These are phyloP conservation scores for Ascochyta viciae-villosae DNA, from an alignment of 2,329 filamentous ascomycete species.

Conservation along the genomic window DNA sequence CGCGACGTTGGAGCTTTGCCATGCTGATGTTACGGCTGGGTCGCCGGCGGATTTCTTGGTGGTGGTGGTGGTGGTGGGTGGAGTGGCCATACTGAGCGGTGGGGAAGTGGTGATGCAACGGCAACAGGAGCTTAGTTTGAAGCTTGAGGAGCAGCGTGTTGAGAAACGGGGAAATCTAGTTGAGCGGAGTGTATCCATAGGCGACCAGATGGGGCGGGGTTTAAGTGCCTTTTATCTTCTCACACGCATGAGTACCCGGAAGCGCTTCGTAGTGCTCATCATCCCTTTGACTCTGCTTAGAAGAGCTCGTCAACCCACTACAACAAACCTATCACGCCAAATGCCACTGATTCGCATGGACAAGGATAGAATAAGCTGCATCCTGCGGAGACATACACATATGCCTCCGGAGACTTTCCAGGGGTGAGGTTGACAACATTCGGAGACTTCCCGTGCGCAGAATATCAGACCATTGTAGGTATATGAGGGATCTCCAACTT, in stretches of 20 bases:
- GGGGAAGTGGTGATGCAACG: background rate
- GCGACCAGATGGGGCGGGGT: background rate
- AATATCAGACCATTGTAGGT: background rate
- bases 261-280: background rate
- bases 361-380: background rate
- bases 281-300: background rate
- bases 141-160: too few relatives aligned
- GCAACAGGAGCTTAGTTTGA: background rate
- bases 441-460: background rate
- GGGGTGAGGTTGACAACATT: background rate
- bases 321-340: too few relatives aligned
- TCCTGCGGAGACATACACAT: background rate
- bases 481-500: background rate
- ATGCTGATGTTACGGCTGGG: background rate
- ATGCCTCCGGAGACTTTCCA: slow-evolving; percentile 1
- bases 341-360: background rate
- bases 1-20: slow-evolving; percentile 14
- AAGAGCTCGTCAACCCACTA: background rate
- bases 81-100: background rate
- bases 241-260: too few relatives aligned
- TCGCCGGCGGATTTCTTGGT: background rate
- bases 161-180: too few relatives aligned
- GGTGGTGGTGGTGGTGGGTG: background rate
- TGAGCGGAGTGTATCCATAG: too few relatives aligned
- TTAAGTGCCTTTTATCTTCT: background rate